A percentile compares a stretch with the other conserved stretches of the same genome.
Conservation (phyloP, 164 flowering plant species). For the Euptelea pleiosperma region DNA sequence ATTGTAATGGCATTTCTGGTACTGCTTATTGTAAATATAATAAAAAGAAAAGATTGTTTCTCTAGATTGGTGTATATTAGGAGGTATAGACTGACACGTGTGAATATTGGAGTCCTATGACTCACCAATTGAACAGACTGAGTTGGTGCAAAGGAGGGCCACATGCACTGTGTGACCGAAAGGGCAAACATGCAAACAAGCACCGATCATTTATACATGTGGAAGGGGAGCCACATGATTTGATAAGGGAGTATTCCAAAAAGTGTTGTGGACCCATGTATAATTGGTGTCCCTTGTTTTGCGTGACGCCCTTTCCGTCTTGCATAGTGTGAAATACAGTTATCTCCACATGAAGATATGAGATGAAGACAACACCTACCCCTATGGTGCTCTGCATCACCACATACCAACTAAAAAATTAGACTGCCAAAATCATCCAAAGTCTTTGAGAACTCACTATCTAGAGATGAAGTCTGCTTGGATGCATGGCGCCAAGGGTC, state of each 20-base stretch:
- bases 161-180: too few species aligned
- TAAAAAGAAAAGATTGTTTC: neutral
- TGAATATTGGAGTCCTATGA: too few species aligned
- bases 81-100: neutral
- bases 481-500: slow-evolving; percentile 99
- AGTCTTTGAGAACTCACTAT: slow-evolving; percentile 46
- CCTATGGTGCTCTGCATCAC: neutral
- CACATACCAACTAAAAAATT: neutral
- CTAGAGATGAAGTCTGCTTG: slow-evolving; percentile 77
- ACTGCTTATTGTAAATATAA: neutral
- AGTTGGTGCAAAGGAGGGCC: neutral
- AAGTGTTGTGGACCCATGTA: too few species aligned
- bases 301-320: too few species aligned
- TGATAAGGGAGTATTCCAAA: too few species aligned
- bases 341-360: too few species aligned
- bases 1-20: neutral
- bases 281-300: too few species aligned
- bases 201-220: too few species aligned
- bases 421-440: neutral
- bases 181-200: too few species aligned
- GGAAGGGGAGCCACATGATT: too few species aligned
- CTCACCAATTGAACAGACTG: neutral
- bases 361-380: neutral
- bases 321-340: too few species aligned
- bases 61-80: neutral